A percentile compares a stretch with the other conserved stretches of the same genome.
phyloP scores from a whole-genome alignment of 2,329 filamentous ascomycete genomes.

The Penicillium sp. region DNA sequence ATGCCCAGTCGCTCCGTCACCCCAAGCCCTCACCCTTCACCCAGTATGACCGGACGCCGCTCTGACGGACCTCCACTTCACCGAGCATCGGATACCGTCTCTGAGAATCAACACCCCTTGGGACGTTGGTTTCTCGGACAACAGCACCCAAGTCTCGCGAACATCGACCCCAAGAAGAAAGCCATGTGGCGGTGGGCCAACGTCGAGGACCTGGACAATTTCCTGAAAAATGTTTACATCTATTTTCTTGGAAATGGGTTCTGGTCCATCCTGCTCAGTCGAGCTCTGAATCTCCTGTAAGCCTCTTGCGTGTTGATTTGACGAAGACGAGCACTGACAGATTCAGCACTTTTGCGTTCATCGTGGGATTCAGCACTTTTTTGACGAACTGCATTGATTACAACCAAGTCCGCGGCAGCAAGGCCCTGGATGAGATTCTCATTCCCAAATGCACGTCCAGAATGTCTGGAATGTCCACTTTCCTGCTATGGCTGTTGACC shows the following conservation, averaged over 20 bases:
- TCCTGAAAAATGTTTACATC: constrained; percentile 79
- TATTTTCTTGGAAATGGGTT: constrained; percentile 83
- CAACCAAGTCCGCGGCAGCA: constrained; percentile 64
- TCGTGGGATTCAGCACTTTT: constrained; percentile 78
- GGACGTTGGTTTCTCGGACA: constrained; percentile 29
- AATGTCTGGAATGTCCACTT: constrained; percentile 74
- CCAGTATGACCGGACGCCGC: constrained; percentile 45
- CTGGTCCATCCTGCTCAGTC: constrained; percentile 76
- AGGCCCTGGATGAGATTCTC: constrained; percentile 59
- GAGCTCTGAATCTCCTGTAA: constrained; percentile 70
- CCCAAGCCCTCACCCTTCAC: constrained; percentile 41
- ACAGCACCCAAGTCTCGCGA: constrained; percentile 36
- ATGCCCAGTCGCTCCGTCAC: constrained; percentile 20
- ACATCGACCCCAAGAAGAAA: constrained; percentile 65
- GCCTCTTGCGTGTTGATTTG: constrained; percentile 31
- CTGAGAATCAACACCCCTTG: constrained; percentile 16
- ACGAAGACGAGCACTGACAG: not conserved
- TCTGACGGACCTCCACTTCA: constrained; percentile 52
- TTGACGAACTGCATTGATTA: constrained; percentile 86
- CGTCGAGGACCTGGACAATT: constrained; percentile 82
- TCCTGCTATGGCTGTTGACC: constrained; percentile 78
- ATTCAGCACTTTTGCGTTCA: constrained; percentile 73
- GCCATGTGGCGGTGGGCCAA: constrained; percentile 94
- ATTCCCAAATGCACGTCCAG: constrained; percentile 71
- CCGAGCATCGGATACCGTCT: constrained; percentile 34